Percentiles rank a stretch among this genome's conserved stretches.
These are phyloP conservation scores for Tetracentron sinense DNA, from an alignment of 164 flowering plant species.

Conservation along the genomic window DNA sequence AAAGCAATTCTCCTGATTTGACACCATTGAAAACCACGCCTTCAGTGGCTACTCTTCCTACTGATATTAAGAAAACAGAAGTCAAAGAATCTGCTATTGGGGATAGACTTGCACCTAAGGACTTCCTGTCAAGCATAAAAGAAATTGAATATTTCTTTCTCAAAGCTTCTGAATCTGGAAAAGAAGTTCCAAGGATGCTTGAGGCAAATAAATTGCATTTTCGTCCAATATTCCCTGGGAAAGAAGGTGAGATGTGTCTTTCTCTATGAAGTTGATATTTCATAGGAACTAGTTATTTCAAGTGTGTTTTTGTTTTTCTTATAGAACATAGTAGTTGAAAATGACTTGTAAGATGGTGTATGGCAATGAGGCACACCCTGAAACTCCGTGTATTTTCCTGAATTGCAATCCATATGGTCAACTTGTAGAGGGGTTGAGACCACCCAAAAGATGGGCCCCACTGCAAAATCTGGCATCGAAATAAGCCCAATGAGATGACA, in stretches of 20 bases:
- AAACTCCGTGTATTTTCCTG: not conserved
- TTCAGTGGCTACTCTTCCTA: conserved; percentile 26
- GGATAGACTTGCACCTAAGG: conserved; percentile 54
- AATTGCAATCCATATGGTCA: not conserved
- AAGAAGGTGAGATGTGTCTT: conserved; percentile 43
- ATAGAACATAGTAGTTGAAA: not conserved
- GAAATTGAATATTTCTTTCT: conserved; percentile 78
- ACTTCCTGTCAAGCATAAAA: conserved; percentile 69
- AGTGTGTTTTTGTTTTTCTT: not conserved
- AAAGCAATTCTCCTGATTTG: conserved; percentile 43
- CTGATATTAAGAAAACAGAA: conserved; percentile 30
- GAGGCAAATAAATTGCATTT: conserved; percentile 86
- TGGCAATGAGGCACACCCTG: not conserved
- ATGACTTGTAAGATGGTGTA: not conserved
- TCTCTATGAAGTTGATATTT: too few species aligned
- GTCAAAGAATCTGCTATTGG: conserved; percentile 33
- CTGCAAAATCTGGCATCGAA: not conserved
- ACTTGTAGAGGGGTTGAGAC: not conserved
- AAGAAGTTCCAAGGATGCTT: conserved; percentile 93
- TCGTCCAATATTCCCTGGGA: conserved; percentile 62
- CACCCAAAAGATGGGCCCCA: not conserved
- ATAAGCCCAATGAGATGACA: not conserved
- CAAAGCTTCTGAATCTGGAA: conserved; percentile 85
- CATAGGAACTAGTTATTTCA: not conserved
- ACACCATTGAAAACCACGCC: conserved; percentile 43